These are phyloP conservation scores for Microglena sp. DNA, from an alignment of 139 green algal genomes.

Conservation along the genomic window DNA sequence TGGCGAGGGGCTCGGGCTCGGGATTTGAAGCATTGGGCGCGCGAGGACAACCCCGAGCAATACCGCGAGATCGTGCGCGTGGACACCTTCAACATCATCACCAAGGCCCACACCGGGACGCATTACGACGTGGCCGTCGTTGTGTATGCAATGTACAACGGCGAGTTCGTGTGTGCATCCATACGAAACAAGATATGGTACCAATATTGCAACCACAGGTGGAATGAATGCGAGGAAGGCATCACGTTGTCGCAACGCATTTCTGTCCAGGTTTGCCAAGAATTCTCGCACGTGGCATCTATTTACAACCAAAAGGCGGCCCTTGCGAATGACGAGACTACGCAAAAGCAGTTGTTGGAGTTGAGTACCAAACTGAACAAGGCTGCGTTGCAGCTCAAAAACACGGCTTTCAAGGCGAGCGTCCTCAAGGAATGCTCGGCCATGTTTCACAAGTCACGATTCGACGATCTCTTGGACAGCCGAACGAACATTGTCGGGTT, in stretches of 20 bases:
- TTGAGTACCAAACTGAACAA: neutral
- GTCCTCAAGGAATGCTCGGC: constrained; percentile 10
- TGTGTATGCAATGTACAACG: constrained; percentile 1
- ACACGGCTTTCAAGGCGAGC: constrained; percentile 12
- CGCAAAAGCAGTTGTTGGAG: neutral
- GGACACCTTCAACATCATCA: neutral
- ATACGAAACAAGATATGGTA: constrained; percentile 10
- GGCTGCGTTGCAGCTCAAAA: constrained; percentile 6
- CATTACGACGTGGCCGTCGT: constrained; percentile 15
- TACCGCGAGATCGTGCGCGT: constrained; percentile 4
- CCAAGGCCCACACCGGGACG: neutral
- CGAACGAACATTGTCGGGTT: constrained; percentile 11
- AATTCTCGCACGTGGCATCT: neutral
- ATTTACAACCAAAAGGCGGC: neutral
- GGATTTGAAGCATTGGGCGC: constrained; percentile 12
- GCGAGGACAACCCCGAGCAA: neutral
- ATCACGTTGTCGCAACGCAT: neutral
- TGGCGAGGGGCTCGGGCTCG: constrained; percentile 9
- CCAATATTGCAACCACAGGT: constrained; percentile 9
- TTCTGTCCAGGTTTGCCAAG: neutral
- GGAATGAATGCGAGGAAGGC: neutral
- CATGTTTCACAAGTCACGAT: constrained; percentile 2
- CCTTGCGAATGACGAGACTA: neutral
- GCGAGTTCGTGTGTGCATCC: constrained; percentile 8
- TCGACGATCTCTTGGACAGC: constrained; percentile 14